phyloP scores from a whole-genome alignment of 1,139 yeast species.

The Scheffersomyces parashehatae region DNA sequence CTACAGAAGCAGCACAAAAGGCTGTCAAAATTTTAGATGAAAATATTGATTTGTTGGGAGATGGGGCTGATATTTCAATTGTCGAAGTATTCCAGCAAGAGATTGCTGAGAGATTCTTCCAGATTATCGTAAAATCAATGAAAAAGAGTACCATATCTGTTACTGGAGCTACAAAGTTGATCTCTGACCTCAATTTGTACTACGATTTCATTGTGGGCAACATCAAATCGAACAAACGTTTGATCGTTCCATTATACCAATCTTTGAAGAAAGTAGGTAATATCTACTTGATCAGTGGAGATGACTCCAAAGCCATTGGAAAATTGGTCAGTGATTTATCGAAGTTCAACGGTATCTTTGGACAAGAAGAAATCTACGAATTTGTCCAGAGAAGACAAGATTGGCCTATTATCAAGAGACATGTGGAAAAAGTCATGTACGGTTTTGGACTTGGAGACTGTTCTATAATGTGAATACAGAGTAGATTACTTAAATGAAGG shows the following conservation, averaged over 20 bases:
- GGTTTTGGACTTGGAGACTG: slow-evolving; percentile 80
- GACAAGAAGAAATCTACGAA: slow-evolving; percentile 91
- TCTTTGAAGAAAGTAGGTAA: slow-evolving; percentile 85
- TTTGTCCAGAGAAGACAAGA: slow-evolving; percentile 87
- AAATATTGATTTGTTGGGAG: slow-evolving; percentile 76
- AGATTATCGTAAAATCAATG: slow-evolving; percentile 70
- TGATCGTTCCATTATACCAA: slow-evolving; percentile 73
- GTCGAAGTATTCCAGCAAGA: slow-evolving; percentile 94
- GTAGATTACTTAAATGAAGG: no score
- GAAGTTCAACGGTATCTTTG: slow-evolving; percentile 84
- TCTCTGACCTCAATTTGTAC: slow-evolving; percentile 72
- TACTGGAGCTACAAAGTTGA: slow-evolving; percentile 78
- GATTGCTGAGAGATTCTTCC: slow-evolving; percentile 84
- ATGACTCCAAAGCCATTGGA: slow-evolving; percentile 82
- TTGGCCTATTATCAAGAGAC: slow-evolving; percentile 73
- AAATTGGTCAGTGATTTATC: slow-evolving; percentile 79
- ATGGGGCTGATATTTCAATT: slow-evolving; percentile 84
- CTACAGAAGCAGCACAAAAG: slow-evolving; percentile 69
- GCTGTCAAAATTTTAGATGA: slow-evolving; percentile 63
- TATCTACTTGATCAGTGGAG: slow-evolving; percentile 72
- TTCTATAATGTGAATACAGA: slow-evolving; percentile 30
- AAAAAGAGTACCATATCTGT: slow-evolving; percentile 70
- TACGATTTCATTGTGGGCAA: slow-evolving; percentile 66
- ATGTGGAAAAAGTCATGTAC: slow-evolving; percentile 93
- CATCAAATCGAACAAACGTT: slow-evolving; percentile 59